These are phyloP conservation scores for Klebsormidium nitens DNA, from an alignment of 139 green algal species.

Conservation along the genomic window DNA sequence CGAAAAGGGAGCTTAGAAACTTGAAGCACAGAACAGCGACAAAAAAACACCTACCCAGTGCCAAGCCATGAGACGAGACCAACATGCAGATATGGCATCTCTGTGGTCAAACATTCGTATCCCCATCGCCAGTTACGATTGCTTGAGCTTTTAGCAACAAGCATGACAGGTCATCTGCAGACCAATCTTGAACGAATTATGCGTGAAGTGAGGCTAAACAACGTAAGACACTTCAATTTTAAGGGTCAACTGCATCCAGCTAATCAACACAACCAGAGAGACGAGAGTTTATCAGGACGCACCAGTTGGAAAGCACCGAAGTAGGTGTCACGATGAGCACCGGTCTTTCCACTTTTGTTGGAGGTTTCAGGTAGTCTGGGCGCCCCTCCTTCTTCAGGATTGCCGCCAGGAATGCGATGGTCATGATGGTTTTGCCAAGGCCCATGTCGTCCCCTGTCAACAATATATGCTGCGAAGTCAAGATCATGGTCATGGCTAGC, in stretches of 20 bases:
- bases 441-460: too few relatives aligned
- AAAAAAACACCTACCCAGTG: constrained; percentile 49
- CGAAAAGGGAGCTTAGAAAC: too few relatives aligned
- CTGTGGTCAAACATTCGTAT: background rate
- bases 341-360: background rate
- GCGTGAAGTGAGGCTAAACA: background rate
- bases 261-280: background rate
- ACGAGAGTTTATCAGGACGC: too few relatives aligned
- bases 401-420: constrained; percentile 60
- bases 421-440: constrained; percentile 70
- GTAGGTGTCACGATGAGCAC: background rate
- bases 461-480: too few relatives aligned
- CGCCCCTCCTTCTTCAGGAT: constrained; percentile 54
- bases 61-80: background rate
- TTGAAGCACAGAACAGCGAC: constrained; percentile 53
- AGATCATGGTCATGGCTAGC: too few relatives aligned
- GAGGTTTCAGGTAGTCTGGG: background rate
- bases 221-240: background rate
- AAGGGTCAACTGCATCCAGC: background rate
- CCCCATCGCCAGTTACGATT: background rate
- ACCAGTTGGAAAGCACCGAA: too few relatives aligned
- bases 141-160: too few relatives aligned
- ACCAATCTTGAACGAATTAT: too few relatives aligned
- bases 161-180: too few relatives aligned
- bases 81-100: background rate